Evolutionary conservation across 1,139 yeast genomes (phyloP).

Genomic region (Debaryomyces psychrophilus): DNA sequence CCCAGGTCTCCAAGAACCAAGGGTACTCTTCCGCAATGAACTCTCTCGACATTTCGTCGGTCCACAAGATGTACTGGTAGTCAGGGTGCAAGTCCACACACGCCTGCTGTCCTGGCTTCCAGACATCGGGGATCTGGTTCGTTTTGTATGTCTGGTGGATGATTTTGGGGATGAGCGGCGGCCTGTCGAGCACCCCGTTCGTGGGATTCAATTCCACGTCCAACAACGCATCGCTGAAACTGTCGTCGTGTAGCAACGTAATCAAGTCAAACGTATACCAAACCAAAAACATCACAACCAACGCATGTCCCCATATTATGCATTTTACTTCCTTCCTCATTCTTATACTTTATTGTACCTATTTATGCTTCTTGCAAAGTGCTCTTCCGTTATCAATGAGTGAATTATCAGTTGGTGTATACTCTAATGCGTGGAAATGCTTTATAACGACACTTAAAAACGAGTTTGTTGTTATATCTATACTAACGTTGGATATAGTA

Average conservation of each 20-base stretch:
- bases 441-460: neutral
- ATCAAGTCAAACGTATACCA: constrained; percentile 75
- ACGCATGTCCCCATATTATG: constrained; percentile 59
- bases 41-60: constrained; percentile 79
- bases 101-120: constrained; percentile 77
- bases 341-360: neutral
- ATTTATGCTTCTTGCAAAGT: neutral
- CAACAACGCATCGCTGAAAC: constrained; percentile 62
- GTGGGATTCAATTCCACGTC: constrained; percentile 59
- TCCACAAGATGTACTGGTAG: constrained; percentile 87
- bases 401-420: constrained; percentile 7
- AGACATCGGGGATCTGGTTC: constrained; percentile 71
- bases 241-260: constrained; percentile 73
- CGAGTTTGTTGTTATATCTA: neutral
- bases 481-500: neutral
- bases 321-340: constrained; percentile 66
- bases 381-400: neutral
- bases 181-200: constrained; percentile 42
- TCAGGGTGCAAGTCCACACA: constrained; percentile 83
- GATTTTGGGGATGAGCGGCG: constrained; percentile 76
- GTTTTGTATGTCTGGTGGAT: constrained; percentile 93
- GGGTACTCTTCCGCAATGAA: constrained; percentile 79
- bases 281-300: constrained; percentile 56
- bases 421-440: neutral
- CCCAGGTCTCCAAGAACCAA: constrained; percentile 85